A percentile compares a stretch with the other conserved stretches of the same genome.
Evolutionary conservation across 306 rosid genomes (phyloP).

Genomic region (Gastrolobium bilobum): DNA sequence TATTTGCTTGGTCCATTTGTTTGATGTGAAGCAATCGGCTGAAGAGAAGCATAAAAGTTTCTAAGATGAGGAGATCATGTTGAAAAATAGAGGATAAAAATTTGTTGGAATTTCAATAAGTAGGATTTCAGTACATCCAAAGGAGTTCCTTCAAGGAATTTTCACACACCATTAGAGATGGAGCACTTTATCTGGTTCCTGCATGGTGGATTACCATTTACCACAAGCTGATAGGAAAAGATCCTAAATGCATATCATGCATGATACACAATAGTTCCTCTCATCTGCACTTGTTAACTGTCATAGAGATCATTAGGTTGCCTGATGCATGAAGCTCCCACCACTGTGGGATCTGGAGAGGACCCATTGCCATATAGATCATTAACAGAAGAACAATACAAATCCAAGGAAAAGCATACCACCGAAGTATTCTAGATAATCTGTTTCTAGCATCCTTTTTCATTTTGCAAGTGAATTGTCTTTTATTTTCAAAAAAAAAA

Average conservation of each 20-base stretch:
- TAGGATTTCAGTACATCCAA: neutral
- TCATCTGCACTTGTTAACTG: neutral
- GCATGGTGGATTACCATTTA: neutral
- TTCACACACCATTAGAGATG: constrained; percentile 14
- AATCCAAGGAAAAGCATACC: constrained; percentile 19
- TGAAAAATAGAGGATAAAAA: neutral
- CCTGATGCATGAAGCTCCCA: neutral
- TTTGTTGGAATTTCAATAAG: neutral
- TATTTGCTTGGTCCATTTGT: constrained; percentile 20
- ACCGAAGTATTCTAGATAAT: neutral
- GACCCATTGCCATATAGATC: neutral
- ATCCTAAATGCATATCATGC: neutral
- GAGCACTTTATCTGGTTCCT: neutral
- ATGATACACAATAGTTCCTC: constrained; percentile 5
- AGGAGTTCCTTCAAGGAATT: neutral
- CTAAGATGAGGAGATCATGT: constrained; percentile 4
- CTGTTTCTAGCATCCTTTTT: neutral
- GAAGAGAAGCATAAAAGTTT: constrained; percentile 10
- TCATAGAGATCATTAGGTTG: neutral
- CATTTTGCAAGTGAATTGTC: neutral
- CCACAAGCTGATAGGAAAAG: neutral
- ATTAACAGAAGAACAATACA: neutral
- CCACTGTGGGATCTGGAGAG: neutral
- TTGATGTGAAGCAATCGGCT: constrained; percentile 15
- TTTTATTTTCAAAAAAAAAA: neutral